Conservation (phyloP, 2,329 filamentous ascomycete genomes). For the Aspergillus viridinutans region DNA sequence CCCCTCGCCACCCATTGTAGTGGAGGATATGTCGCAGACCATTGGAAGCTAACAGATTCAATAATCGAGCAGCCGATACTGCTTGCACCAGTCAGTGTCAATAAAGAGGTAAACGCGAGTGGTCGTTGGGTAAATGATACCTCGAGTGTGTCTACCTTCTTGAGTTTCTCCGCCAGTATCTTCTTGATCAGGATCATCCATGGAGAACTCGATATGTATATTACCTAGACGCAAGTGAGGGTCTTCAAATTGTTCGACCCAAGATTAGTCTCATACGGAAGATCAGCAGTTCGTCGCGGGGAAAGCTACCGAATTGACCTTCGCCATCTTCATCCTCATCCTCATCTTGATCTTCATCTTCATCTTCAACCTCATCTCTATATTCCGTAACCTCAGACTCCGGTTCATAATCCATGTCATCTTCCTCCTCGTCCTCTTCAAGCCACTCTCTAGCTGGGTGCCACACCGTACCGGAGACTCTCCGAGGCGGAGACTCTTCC, state of each 20-base stretch:
- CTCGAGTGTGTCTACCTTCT: conserved; percentile 14
- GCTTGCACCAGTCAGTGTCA: conserved; percentile 5
- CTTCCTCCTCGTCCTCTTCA: conserved; percentile 37
- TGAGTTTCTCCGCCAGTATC: conserved; percentile 10
- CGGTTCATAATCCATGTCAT: conserved; percentile 51
- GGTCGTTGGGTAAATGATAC: conserved; percentile 13
- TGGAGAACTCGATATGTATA: conserved; percentile 27
- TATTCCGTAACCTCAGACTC: conserved; percentile 36
- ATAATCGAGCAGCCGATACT: conserved; percentile 43
- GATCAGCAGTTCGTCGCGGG: neutral
- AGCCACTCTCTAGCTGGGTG: conserved; percentile 37
- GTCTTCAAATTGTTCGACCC: conserved; percentile 5
- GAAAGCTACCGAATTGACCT: conserved; percentile 13
- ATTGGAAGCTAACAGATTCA: conserved; percentile 52
- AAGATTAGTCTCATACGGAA: neutral
- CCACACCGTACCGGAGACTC: conserved; percentile 26
- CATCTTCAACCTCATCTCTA: conserved; percentile 32
- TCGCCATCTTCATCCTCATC: conserved; percentile 33
- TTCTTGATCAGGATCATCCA: conserved; percentile 21
- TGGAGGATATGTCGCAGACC: conserved; percentile 52
- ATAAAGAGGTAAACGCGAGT: neutral
- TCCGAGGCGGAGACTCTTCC: conserved; percentile 10
- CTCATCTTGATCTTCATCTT: conserved; percentile 36
- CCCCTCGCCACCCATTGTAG: conserved; percentile 26
- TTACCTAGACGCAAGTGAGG: conserved; percentile 18